These are phyloP conservation scores for Botryotinia globosa DNA, from an alignment of 2,329 filamentous ascomycete genomes.

Conservation along the genomic window DNA sequence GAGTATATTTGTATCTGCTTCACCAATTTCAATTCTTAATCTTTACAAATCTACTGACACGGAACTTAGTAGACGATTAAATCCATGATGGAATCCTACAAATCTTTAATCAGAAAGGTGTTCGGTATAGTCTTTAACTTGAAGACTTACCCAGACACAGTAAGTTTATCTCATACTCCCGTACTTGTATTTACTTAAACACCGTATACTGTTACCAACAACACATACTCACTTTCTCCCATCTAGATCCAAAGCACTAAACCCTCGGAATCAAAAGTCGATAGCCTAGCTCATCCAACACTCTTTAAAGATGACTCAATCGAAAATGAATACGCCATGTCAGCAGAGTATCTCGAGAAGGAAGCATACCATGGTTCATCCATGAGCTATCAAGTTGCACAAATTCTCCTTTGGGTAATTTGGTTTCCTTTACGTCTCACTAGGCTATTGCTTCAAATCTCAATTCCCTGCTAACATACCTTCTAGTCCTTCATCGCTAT, in stretches of 20 bases:
- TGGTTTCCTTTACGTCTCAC: not conserved
- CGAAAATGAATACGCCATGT: not conserved
- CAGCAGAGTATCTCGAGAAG: not conserved
- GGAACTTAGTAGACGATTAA: not conserved
- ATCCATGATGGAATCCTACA: not conserved
- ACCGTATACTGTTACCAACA: not conserved
- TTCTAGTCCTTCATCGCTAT: not conserved
- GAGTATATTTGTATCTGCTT: not conserved
- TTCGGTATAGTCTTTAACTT: not conserved
- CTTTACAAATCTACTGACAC: not conserved
- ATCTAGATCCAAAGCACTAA: not conserved
- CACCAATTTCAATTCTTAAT: not conserved
- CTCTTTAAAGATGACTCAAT: not conserved
- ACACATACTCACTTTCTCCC: not conserved
- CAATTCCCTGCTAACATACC: not conserved
- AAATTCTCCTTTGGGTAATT: not conserved
- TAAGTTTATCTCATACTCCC: not conserved
- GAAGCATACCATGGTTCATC: constrained; percentile 4
- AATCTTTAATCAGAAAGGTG: not conserved
- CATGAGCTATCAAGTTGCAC: not conserved
- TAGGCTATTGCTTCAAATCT: too few relatives aligned
- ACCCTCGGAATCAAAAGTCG: not conserved
- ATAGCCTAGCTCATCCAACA: too few relatives aligned
- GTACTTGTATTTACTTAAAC: rapidly evolving
- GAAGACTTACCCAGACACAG: not conserved